Base-by-base conservation (phyloP, 169 alveolate species). In the Plasmodium ovale region DNA sequence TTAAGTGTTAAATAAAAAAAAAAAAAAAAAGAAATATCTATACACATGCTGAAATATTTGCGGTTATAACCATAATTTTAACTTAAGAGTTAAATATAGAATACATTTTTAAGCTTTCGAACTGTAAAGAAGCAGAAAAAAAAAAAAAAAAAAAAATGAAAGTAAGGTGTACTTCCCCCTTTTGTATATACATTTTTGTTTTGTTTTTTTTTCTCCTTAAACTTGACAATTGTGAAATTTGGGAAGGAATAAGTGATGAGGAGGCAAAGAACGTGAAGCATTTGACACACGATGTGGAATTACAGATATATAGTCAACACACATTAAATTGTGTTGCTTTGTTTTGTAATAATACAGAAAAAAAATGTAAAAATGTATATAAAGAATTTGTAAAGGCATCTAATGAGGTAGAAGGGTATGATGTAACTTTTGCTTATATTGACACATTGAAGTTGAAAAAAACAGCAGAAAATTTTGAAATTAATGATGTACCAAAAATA, bases 381-480 rank as follows among this genome's bases (percentile, higher is more conserved):
- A 39, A 42, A 69, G 89, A 70, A 67, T 77, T 87, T 54, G 84
- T 68, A 12, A 12, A 44, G n/a, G 89, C 88, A 14, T 42, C 87
- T 6, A 56, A 87, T 65, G 88, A 70, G 51, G 3, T 87, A 56
- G 54, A 19, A 21, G 68, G 31, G 21, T 47, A 69, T 6, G 87
- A 59, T 2, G 39, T 87, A 47, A 73, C 44, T 19, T 90, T 82
- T 56, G 79, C 82, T 12, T 71, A 90, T 79, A 64, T 87, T 0
- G 88, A 72, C 14, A 69, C 92, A 1, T 14, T 82, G 1, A n/a
- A 59, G 23, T 51, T 82, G 0, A 29, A 42, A 68, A 82, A 82
- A 82, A 82, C 90, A 2, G 85, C 90, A 33, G 90, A 82, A 16
- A 82, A 82, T 67, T 82, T 82, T 53, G 84, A 82, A 25, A 68